Evolutionary conservation across 2,329 filamentous ascomycete species (phyloP).

Genomic region (Saccharata proteae): DNA sequence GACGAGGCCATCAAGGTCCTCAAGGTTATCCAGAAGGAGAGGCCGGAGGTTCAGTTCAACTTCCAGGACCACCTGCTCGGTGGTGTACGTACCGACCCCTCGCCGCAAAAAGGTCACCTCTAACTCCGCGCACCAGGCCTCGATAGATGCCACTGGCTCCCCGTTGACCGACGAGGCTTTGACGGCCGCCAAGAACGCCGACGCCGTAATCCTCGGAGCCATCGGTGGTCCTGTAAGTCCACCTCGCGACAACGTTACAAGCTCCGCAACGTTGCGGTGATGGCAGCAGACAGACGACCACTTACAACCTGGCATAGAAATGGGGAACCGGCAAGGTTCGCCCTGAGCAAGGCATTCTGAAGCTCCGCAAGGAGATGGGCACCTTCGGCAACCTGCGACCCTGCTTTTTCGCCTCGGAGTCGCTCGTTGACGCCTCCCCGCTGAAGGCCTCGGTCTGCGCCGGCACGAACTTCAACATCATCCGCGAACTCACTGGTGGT

Average conservation of each 20-base stretch:
- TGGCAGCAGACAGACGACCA: conserved; percentile 11
- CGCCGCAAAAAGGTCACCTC: conserved; percentile 7
- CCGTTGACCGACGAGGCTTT: conserved; percentile 78
- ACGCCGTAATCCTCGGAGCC: conserved; percentile 83
- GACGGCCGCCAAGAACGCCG: conserved; percentile 66
- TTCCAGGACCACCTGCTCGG: conserved; percentile 83
- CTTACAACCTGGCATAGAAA: conserved; percentile 39
- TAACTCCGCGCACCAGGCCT: conserved; percentile 46
- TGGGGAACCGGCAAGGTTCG: conserved; percentile 84
- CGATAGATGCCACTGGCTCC: conserved; percentile 69
- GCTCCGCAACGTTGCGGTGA: background rate
- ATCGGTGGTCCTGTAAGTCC: conserved; percentile 71
- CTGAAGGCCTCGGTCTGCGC: conserved; percentile 76
- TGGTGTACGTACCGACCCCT: conserved; percentile 52
- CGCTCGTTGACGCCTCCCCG: conserved; percentile 72
- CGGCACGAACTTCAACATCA: conserved; percentile 83
- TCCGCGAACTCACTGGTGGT: conserved; percentile 82
- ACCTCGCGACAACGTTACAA: conserved; percentile 1
- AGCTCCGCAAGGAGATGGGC: conserved; percentile 82
- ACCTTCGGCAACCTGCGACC: conserved; percentile 93
- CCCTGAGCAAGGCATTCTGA: conserved; percentile 84
- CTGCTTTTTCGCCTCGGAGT: conserved; percentile 87
- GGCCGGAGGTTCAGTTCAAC: conserved; percentile 67
- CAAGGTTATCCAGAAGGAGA: conserved; percentile 61
- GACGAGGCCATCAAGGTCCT: conserved; percentile 78